Evolutionary conservation across 495 filamentous ascomycete genomes (phyloP), one percentile per base, ranked within the genome.

Genomic region (Astrocystis sublimbata): DNA sequence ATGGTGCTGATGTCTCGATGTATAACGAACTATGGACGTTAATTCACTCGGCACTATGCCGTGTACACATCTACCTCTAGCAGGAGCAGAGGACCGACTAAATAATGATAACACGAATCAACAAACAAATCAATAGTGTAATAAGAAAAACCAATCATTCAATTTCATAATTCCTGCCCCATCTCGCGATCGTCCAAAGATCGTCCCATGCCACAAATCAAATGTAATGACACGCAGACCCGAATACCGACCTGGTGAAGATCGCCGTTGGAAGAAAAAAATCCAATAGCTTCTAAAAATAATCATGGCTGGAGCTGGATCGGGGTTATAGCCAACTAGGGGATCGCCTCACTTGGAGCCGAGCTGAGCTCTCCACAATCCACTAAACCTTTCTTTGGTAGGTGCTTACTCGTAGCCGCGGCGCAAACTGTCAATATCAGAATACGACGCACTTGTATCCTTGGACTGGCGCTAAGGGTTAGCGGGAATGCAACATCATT

Each of bases 271-370:
- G 42, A 55, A 55, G 40, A 46, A 55, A 55, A 55, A 41, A 46
- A 46, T 26, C 17, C 7, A 23, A 42, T n/a, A 13, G n/a, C n/a
- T n/a, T 42, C 52, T 56, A 56, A 41, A 56, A 56, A 56, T 56
- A 56, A 13, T 45, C 26, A 23, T 4, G 23, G 13, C 46, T 4
- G 23, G 13, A 13, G 6, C 46, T 23, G 24, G 30, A 30, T 24
- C 23, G 6, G 23, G 35, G 42, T 42, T 19, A 56, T n/a, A 43
- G 8, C 23, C 1, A 26, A 26, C 35, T 40, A 40, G 43, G 15
- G 24, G 43, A 40, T 50, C 12, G 13, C 35, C 19, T 19, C 7
- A 38, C 35, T 12, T 13, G n/a, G n/a, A n/a, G n/a, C 35, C 15
- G 12, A 5, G 19, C 23, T 47, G 23, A 47, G 23, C 43, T 47